Conservation (phyloP, 2,329 filamentous ascomycete genomes). For the Phaeophleospora eucalypticola region DNA sequence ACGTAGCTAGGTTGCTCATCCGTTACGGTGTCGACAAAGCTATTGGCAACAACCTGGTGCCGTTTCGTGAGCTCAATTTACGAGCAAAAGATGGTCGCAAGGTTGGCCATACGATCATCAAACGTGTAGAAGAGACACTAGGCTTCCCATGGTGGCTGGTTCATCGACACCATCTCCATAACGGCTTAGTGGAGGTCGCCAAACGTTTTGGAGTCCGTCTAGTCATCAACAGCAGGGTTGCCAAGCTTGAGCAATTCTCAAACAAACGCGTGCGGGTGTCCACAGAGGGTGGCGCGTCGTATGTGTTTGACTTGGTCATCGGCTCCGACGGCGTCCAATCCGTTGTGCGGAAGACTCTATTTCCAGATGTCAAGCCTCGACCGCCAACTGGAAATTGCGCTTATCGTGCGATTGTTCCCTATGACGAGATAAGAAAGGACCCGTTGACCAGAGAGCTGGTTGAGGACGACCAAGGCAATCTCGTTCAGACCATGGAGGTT, state of each 20-base stretch:
- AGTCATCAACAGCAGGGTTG: slow-evolving; percentile 37
- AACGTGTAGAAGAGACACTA: slow-evolving; percentile 31
- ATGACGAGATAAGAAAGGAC: slow-evolving; percentile 41
- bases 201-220: slow-evolving; percentile 37
- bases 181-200: slow-evolving; percentile 41
- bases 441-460: slow-evolving; percentile 34
- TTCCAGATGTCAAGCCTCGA: slow-evolving; percentile 41
- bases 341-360: slow-evolving; percentile 37
- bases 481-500: slow-evolving; percentile 44
- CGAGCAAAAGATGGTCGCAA: slow-evolving; percentile 38
- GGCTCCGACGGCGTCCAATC: slow-evolving; percentile 31
- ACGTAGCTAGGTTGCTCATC: slow-evolving; percentile 39
- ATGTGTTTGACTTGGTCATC: slow-evolving; percentile 29
- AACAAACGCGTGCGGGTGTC: slow-evolving; percentile 28
- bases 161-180: slow-evolving; percentile 46
- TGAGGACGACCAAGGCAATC: slow-evolving; percentile 27
- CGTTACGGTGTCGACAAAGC: slow-evolving; percentile 39
- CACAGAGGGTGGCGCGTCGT: slow-evolving; percentile 25
- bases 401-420: slow-evolving; percentile 45
- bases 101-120: slow-evolving; percentile 37
- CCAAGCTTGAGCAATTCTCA: slow-evolving; percentile 29
- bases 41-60: slow-evolving; percentile 41
- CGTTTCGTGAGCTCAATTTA: slow-evolving; percentile 39
- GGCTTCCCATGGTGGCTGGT: slow-evolving; percentile 46
- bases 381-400: slow-evolving; percentile 43